Conservation (phyloP, 805 yeast genomes). For the Scheffersomyces amazonensis region DNA sequence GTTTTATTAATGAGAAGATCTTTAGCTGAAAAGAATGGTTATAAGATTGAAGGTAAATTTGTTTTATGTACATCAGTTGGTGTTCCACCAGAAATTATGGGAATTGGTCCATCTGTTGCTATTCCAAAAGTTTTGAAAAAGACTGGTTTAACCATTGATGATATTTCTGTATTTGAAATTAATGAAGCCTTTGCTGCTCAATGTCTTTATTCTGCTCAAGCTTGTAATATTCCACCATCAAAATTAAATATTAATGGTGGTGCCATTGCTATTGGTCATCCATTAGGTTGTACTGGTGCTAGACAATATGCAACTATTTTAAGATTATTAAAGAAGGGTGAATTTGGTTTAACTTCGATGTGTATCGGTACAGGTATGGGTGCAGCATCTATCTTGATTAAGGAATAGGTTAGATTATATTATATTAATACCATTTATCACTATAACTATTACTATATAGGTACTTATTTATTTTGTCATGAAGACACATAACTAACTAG, state of each 20-base stretch:
- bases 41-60: constrained; percentile 76
- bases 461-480: too few relatives aligned
- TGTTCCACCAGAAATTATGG: constrained; percentile 97
- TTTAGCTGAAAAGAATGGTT: constrained; percentile 69
- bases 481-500: too few relatives aligned
- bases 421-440: too few relatives aligned
- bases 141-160: constrained; percentile 56
- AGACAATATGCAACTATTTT: constrained; percentile 89
- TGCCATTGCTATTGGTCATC: constrained; percentile 96
- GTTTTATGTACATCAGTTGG: constrained; percentile 81
- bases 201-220: constrained; percentile 71
- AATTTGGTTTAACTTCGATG: constrained; percentile 92
- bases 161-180: constrained; percentile 77
- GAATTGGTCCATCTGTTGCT: constrained; percentile 95
- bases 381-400: constrained; percentile 84
- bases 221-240: constrained; percentile 60
- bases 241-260: constrained; percentile 88
- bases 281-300: constrained; percentile 66
- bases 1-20: constrained; percentile 83
- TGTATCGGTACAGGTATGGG: constrained; percentile 99
- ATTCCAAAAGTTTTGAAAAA: constrained; percentile 78
- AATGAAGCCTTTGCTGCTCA: constrained; percentile 98
- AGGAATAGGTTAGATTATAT: constrained; percentile 48
- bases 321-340: constrained; percentile 73
- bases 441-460: too few relatives aligned